Base-by-base conservation (phyloP, 371 early-diverging fungal genomes). In the Chytridium lagenaria region DNA sequence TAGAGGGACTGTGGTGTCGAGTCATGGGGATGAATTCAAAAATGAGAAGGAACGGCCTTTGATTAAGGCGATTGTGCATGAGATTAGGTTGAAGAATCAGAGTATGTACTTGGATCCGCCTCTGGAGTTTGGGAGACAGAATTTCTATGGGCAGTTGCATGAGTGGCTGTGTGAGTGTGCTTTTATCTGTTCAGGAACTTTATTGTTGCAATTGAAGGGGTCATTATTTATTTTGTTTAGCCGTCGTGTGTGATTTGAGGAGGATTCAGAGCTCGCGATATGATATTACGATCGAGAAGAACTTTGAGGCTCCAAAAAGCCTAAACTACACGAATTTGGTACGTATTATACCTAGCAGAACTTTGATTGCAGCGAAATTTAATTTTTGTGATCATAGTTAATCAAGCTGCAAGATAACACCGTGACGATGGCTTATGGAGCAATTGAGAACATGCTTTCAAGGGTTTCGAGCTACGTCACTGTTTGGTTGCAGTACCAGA, bases 401-500 rank as follows among this genome's bases (percentile, higher is more conserved):
- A 50, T 72, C 19, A 77, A 73, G 59, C 64, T 80, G 1, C 52
- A 64, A 2, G 38, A 33, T 3, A 40, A 71, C 16, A 19, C 66
- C 5, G 55, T 84, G 1, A 59, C 52, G 12, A 34, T 37, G 36
- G 97, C 95, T 1, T 99, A 98, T 78, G 86, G 88, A 36, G 88
- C 88, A 59, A 90, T 99, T 33, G 96, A 98, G 83, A 75, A 78
- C 36, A 94, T 92, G 84, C 84, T 94, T 28, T 74, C 84, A 30
- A 88, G 93, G 78, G 95, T 95, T 15, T 85, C 87, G 22, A 87
- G 90, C 37, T 99, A 99, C 75, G 94, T 96, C 59, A 87, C 89
- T 59, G 92, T 95, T 66, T 99, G 99, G 99, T 86, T 97, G 10
- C 95, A 93, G 77, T 98, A 98, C 82, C 99, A 99, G 80, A 92